Evolutionary conservation across 768 basidiomycete genomes (phyloP), one percentile per base, ranked within the genome.

Genomic region (Boletus rex-veris): DNA sequence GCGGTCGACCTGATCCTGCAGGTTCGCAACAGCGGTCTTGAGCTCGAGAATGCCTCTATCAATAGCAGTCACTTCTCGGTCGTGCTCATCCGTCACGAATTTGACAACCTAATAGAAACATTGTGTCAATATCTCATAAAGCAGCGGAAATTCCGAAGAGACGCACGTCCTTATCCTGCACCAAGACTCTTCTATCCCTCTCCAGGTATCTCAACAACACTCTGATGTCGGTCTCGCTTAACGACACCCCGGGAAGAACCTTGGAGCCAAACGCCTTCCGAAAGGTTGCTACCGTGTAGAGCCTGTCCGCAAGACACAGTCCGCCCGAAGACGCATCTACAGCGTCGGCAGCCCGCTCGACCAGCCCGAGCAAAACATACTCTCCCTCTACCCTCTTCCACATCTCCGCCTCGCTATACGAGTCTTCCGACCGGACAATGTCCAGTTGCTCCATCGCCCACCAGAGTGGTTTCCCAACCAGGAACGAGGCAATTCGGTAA

Each of bases 401-500:
- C 51, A 74, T 69, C 50, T 77, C 74, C 7, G 64, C 62, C 37
- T 78, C 75, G 37, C 72, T 72, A 24, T 76, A 72, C 30, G 70
- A 73, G 24, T 87, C 86, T 44, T 89, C 86, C 3, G 72, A 64
- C 18, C 80, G 81, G 7, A 88, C 81, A 4, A 93, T 71, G 24
- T 83, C 86, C n/a, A 86, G 74, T 58, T 90, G 89, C 57, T 87
- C 84, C 52, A 94, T 78, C 3, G 86, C 84, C 92, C 92, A 94
- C 88, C 86, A 91, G 2, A 94, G 73, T 3, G 92, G 91, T 61
- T 82, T 84, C 7, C 85, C 89, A 7, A 93, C 77, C 8, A 92
- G 73, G 52, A 80, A 86, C 10, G 86, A 77, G 3, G 81, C 88
- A 47, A 91, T 75, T 18, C 88, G 83, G 45, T 75, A 79, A 1